phyloP scores from a whole-genome alignment of 2,329 filamentous ascomycete genomes.

The Sporothrix schenckii region DNA sequence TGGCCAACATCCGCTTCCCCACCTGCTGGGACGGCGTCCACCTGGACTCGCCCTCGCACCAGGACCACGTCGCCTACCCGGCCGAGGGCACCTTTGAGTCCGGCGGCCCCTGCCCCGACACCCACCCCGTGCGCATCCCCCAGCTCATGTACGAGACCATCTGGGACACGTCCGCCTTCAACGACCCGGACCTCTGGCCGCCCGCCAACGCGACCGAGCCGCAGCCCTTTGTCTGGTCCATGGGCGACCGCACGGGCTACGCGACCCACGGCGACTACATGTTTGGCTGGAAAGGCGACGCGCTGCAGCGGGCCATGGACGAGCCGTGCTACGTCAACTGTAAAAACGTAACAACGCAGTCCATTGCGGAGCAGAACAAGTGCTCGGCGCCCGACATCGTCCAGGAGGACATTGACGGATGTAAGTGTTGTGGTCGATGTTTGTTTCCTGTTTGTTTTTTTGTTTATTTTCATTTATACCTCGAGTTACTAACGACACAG shows the following conservation, averaged over 20 bases:
- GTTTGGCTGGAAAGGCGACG: conserved; percentile 43
- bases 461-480: background rate
- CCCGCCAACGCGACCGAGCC: conserved; percentile 39
- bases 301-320: conserved; percentile 39
- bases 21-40: conserved; percentile 55
- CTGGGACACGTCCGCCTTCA: conserved; percentile 48
- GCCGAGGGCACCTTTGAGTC: conserved; percentile 47
- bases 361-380: conserved; percentile 42
- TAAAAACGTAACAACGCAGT: conserved; percentile 41
- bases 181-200: conserved; percentile 43
- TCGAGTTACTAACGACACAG: conserved; percentile 8
- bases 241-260: conserved; percentile 39
- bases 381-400: conserved; percentile 39
- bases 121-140: conserved; percentile 44
- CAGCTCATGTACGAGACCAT: conserved; percentile 51
- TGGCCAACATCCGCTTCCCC: conserved; percentile 51
- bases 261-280: conserved; percentile 44
- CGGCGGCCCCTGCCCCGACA: conserved; percentile 52
- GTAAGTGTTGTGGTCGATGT: conserved; percentile 34
- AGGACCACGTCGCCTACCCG: conserved; percentile 43
- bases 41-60: conserved; percentile 50
- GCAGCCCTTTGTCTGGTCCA: conserved; percentile 41
- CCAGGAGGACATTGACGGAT: conserved; percentile 42
- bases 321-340: conserved; percentile 25
- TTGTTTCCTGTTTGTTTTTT: conserved; percentile 9